These are phyloP conservation scores for Phylloporus sp. DNA, from an alignment of 768 basidiomycete genomes.

Conservation along the genomic window DNA sequence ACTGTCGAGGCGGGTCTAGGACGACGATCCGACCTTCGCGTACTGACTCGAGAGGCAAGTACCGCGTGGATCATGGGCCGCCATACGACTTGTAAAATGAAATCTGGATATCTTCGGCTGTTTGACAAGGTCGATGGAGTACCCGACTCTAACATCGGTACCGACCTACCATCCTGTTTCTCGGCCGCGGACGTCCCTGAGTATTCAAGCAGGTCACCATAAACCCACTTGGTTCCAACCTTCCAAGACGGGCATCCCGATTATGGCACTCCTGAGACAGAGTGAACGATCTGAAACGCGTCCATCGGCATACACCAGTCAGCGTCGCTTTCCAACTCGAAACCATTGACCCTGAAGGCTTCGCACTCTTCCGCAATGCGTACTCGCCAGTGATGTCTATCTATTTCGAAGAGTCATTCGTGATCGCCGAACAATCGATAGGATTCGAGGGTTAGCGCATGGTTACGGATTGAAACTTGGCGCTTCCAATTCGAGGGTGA, in stretches of 20 bases:
- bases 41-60: background rate
- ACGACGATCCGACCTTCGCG: background rate
- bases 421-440: slow-evolving; percentile 15
- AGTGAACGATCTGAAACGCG: background rate
- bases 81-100: background rate
- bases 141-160: slow-evolving; percentile 2
- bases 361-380: background rate
- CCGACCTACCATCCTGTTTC: background rate
- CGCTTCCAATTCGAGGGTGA: background rate
- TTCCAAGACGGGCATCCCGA: background rate
- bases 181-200: background rate
- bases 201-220: background rate
- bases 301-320: background rate
- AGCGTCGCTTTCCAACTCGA: background rate
- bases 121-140: background rate
- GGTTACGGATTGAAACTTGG: slow-evolving; percentile 5
- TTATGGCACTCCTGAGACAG: background rate
- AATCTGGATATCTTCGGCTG: background rate
- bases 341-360: background rate
- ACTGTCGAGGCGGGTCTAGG: background rate
- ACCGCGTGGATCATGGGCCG: background rate
- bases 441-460: slow-evolving; percentile 1
- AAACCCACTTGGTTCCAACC: background rate
- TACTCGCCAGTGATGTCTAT: background rate
- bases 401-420: background rate